Conservation (phyloP, 495 filamentous ascomycete genomes). For the Aspergillus mulundensis region DNA sequence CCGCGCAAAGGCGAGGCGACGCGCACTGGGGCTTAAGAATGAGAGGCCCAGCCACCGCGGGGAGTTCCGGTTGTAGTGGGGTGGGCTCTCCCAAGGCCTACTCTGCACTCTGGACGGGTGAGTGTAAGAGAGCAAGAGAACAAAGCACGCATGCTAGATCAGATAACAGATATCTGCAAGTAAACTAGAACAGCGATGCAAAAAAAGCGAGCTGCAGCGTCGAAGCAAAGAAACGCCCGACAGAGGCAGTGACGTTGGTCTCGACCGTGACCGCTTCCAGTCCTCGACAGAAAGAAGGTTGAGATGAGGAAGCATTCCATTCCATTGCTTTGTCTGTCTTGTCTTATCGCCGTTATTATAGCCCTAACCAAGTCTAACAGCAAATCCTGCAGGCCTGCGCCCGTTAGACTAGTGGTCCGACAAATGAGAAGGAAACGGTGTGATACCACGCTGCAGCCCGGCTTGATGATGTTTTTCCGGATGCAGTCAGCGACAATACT, state of each 20-base stretch:
- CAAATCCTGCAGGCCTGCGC: neutral
- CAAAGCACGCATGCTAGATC: neutral
- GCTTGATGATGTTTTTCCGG: constrained; percentile 13
- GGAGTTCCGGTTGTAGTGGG: constrained; percentile 12
- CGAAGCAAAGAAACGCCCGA: neutral
- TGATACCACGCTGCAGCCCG: constrained; percentile 11
- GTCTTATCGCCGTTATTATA: constrained; percentile 9
- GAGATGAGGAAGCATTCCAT: neutral
- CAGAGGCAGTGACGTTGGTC: constrained; percentile 4
- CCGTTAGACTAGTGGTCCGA: neutral
- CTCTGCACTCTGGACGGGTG: neutral
- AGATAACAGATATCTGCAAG: neutral
- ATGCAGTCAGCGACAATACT: constrained; percentile 9
- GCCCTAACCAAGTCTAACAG: neutral
- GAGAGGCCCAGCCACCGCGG: constrained; percentile 19
- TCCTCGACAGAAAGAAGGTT: neutral
- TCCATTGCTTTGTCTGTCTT: constrained; percentile 3
- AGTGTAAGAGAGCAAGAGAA: neutral
- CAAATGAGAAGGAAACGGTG: neutral
- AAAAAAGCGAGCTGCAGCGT: neutral
- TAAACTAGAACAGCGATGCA: neutral
- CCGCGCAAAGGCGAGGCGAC: constrained; percentile 20
- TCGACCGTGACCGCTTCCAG: constrained; percentile 19
- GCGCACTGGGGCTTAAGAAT: constrained; percentile 15
- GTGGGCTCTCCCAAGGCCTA: neutral